Evolutionary conservation across 2,329 filamentous ascomycete genomes (phyloP), one percentile per base, ranked within the genome.

Genomic region (Fusarium euwallaceae): DNA sequence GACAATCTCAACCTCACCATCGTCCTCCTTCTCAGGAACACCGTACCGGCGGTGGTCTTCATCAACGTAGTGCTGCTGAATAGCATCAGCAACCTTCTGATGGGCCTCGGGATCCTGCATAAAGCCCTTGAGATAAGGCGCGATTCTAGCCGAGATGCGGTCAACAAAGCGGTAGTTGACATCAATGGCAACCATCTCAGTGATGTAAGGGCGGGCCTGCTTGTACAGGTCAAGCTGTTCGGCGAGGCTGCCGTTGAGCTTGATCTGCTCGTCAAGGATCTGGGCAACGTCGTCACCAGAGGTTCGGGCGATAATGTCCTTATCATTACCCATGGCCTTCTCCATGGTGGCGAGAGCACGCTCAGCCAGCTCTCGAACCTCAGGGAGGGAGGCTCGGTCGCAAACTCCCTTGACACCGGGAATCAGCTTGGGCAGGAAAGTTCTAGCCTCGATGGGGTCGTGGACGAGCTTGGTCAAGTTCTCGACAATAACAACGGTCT

Each of bases 391-490:
- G 32, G 97, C 96, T 73, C 95, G 91, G 77, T 97, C 92, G 76
- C 92, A 91, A 67, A 99, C 96, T 65, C 89, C 90, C 87, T 98
- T 95, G 56, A 99, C 94, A 90, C 97, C 97, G 51, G 97, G 97
- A 80, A 94, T 93, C 62, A 99, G 88, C 85, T 98, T 98, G 61
- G 97, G 97, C 81, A 99, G 86, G 88, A 99, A 99, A 66, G 94
- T 94, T 76, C 97, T 91, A 37, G 97, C 97, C 87, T 99, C 97
- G 70, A 98, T 91, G 16, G 97, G 97, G 82, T 92, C 95, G 84
- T 99, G 97, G 32, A 99, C 97, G 36, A 99, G 91, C 87, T 98
- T 98, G 71, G 97, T 99, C 86, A 99, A 87, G 86, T 99, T 99
- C 86, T 99, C 97, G 22, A 97, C 94, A 61, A 99, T 97, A 64